Conservation (phyloP, 2,329 filamentous ascomycete genomes). For the Hirsutella thompsonii region DNA sequence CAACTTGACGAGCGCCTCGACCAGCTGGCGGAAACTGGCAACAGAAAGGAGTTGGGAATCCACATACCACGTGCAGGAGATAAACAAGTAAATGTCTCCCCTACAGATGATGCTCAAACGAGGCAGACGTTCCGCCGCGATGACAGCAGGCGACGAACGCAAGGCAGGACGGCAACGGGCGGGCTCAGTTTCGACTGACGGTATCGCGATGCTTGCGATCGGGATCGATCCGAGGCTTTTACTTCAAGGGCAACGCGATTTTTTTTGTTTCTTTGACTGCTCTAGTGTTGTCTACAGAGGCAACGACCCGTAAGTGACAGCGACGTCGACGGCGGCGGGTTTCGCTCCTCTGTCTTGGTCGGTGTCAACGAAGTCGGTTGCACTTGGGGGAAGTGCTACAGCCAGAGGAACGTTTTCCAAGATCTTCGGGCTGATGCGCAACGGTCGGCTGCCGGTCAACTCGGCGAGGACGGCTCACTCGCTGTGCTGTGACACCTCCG, state of each 20-base stretch:
- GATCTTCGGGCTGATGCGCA: conserved; percentile 18
- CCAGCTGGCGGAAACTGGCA: conserved; percentile 18
- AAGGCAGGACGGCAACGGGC: neutral
- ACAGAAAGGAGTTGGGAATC: conserved; percentile 6
- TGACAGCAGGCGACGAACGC: conserved; percentile 8
- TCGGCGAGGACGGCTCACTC: neutral
- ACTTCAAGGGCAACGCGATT: conserved; percentile 7
- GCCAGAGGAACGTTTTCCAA: conserved; percentile 29
- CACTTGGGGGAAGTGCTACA: conserved; percentile 15
- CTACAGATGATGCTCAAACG: conserved; percentile 33
- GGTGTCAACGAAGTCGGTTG: conserved; percentile 22
- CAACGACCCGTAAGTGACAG: conserved; percentile 19
- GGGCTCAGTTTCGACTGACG: neutral
- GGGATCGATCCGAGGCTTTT: conserved; percentile 13
- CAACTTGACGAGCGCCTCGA: too few relatives aligned
- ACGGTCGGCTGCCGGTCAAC: conserved; percentile 12
- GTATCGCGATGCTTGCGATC: neutral
- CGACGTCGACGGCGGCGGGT: conserved; percentile 13
- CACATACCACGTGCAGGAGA: conserved; percentile 67
- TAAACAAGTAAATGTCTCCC: conserved; percentile 98
- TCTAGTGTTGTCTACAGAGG: conserved; percentile 24
- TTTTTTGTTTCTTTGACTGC: conserved; percentile 11
- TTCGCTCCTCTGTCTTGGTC: conserved; percentile 21
- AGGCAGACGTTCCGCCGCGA: conserved; percentile 9
- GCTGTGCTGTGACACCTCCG: neutral